Percentiles rank a stretch among this genome's conserved stretches.
Conservation (phyloP, 129 eudicot genomes). For the Erigeron canadensis region DNA sequence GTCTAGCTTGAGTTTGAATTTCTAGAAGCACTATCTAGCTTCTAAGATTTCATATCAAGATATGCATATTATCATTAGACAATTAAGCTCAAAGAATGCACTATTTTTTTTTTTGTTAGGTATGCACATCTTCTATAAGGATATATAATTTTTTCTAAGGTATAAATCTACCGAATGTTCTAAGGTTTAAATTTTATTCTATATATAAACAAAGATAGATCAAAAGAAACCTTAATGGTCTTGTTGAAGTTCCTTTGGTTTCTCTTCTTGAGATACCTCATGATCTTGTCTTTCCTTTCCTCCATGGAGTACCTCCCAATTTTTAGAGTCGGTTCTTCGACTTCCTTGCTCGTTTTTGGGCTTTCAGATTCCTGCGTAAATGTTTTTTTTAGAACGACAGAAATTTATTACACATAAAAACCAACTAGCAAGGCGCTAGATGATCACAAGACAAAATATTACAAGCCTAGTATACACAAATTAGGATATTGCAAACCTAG, state of each 20-base stretch:
- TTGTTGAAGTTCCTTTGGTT: constrained; percentile 91
- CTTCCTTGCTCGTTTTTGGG: constrained; percentile 27
- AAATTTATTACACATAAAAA: too few relatives aligned
- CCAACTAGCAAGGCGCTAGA: too few relatives aligned
- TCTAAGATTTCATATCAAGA: neutral
- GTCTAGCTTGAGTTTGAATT: neutral
- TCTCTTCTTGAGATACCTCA: constrained; percentile 82
- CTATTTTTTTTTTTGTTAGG: too few relatives aligned
- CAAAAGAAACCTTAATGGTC: constrained; percentile 68
- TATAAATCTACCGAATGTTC: neutral
- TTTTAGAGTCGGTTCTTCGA: constrained; percentile 57
- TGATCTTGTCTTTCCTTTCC: constrained; percentile 87
- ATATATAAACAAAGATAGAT: neutral
- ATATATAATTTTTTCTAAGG: too few relatives aligned
- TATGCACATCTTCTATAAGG: too few relatives aligned
- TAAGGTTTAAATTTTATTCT: neutral
- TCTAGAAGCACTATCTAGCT: neutral
- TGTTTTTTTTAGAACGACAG: too few relatives aligned
- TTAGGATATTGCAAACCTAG: too few relatives aligned
- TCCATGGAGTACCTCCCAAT: constrained; percentile 71
- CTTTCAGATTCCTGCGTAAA: constrained; percentile 37
- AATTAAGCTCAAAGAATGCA: too few relatives aligned
- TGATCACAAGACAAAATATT: too few relatives aligned
- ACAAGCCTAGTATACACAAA: too few relatives aligned
- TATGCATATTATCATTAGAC: neutral